Base-by-base conservation (phyloP, 805 yeast genomes). In the Ogataea parapolymorpha region DNA sequence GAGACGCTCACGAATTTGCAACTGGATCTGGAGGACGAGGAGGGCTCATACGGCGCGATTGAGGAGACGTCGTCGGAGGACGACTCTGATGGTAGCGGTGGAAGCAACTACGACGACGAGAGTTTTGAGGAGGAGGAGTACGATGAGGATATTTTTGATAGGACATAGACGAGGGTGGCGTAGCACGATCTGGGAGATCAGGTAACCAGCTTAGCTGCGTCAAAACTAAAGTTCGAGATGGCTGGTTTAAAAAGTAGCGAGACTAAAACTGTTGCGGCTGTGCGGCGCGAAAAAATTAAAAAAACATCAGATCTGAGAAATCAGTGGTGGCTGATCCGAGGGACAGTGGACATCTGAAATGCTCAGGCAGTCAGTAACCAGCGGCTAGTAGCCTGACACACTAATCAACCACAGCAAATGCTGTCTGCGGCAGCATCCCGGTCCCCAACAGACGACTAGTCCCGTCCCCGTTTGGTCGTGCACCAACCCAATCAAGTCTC, bases 81-180 rank as follows among this genome's bases (percentile, higher is more conserved):
- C 14, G 55, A 74, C 52, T 89, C 80, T 44, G 71, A 70, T 17
- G 78, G 70, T 49, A 78, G 50, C 11, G 51, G 26, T 12, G 54
- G 30, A 62, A 57, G 79, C 52, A 85, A 77, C 33, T 67, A 79
- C 43, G 85, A 77, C 53, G 93, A 82, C 50, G 72, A 71, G 26
- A 78, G 72, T 49, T 79, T 53, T 51, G 93, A 81, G 49, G 75
- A 73, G 28, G 80, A 75, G 55, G 79, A 53, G 13, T 51, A 45
- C 17, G 64, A 51, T 1, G 79, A 44, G 58, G 76, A 57, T 67
- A 71, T 61, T 68, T 67, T 43, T 36, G 55, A 56, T 17, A 50
- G 63, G 34, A 44, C 35, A 3, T 39, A 32, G 30, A 28, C 35
- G 26, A 2, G 9, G 22, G 22, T 6, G 9, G 8, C 22, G 22